phyloP scores from a whole-genome alignment of 2,329 filamentous ascomycete species.

The Fonsecaea erecta region DNA sequence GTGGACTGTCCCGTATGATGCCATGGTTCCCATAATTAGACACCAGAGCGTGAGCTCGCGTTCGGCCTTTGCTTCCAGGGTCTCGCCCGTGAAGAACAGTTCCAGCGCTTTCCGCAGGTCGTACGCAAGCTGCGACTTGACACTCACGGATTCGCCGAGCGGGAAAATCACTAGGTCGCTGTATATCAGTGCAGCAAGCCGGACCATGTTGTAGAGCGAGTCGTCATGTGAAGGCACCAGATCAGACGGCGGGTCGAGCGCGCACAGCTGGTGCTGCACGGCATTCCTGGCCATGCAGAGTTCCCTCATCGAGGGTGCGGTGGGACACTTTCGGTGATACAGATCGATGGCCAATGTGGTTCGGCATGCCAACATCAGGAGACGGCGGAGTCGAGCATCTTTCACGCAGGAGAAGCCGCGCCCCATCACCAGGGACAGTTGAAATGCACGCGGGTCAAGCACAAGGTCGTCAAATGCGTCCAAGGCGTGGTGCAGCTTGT shows the following conservation, averaged over 20 bases:
- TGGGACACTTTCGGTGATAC: background rate
- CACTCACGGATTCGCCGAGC: conserved; percentile 3
- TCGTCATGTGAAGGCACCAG: conserved; percentile 7
- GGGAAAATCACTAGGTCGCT: conserved; percentile 19
- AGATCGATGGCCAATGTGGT: conserved; percentile 15
- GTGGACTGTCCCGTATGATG: conserved; percentile 8
- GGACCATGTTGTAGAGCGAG: conserved; percentile 9
- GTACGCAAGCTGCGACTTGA: conserved; percentile 18
- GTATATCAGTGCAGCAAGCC: conserved; percentile 17
- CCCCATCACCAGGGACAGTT: conserved; percentile 15
- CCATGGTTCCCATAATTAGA: conserved; percentile 11
- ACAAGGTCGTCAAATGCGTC: conserved; percentile 6
- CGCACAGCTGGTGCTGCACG: conserved; percentile 16
- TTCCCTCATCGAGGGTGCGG: conserved; percentile 3
- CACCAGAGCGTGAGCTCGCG: conserved; percentile 12
- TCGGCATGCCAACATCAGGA: conserved; percentile 3
- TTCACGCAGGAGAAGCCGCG: conserved; percentile 9
- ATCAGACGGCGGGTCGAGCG: conserved; percentile 3
- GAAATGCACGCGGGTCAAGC: conserved; percentile 10
- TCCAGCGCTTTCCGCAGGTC: conserved; percentile 16
- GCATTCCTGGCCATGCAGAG: conserved; percentile 3
- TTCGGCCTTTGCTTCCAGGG: background rate
- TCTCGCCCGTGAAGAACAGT: background rate
- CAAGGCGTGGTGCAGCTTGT: background rate
- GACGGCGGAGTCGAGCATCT: background rate